Conservation (phyloP, 768 basidiomycete genomes). For the Podaxis sp. region DNA sequence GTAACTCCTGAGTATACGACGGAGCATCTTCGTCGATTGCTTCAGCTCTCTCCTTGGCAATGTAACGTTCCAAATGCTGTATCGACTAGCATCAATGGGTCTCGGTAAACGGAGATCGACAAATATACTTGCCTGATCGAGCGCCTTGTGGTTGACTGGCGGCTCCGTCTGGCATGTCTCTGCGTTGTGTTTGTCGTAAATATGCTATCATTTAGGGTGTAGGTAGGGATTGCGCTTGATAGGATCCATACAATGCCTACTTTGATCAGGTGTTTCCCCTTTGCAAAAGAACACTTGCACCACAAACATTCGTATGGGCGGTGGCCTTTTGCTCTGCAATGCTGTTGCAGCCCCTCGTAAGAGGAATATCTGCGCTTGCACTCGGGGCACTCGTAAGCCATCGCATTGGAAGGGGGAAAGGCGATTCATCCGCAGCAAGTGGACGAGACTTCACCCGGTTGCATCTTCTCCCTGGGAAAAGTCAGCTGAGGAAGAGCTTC, state of each 20-base stretch:
- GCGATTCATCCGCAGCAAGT: not conserved
- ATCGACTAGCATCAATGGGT: not conserved
- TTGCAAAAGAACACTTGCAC: not conserved
- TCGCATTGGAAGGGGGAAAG: not conserved
- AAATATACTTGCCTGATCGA: not conserved
- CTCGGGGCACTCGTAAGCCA: not conserved
- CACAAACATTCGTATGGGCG: not conserved
- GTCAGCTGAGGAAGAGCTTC: not conserved
- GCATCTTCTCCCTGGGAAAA: not conserved
- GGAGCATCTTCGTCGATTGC: not conserved
- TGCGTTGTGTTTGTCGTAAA: not conserved
- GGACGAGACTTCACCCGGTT: not conserved
- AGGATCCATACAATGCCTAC: not conserved
- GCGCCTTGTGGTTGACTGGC: not conserved
- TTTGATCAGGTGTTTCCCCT: not conserved
- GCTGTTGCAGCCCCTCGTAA: not conserved
- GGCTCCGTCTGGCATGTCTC: not conserved
- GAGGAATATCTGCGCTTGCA: not conserved
- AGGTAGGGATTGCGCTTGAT: not conserved
- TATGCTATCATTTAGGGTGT: not conserved
- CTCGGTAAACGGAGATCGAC: not conserved
- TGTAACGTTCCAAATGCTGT: not conserved
- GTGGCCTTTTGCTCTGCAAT: not conserved
- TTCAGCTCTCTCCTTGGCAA: not conserved
- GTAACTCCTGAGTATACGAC: not conserved